phyloP scores from a whole-genome alignment of 2,329 filamentous ascomycete species.

The Sporothrix luriei region DNA sequence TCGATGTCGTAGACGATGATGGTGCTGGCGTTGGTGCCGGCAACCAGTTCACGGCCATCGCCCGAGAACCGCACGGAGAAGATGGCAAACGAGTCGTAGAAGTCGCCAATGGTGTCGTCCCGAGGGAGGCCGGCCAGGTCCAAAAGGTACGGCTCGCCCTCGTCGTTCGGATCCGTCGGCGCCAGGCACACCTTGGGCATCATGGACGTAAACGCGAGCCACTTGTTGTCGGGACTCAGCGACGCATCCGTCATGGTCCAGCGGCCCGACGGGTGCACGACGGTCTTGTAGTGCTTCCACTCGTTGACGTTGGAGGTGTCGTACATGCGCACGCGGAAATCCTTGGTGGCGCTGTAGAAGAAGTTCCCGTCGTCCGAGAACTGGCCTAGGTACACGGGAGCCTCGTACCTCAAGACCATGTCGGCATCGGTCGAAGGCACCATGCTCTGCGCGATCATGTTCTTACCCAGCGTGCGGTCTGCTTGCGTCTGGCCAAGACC shows the following conservation, averaged over 20 bases:
- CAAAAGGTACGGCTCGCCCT: conserved; percentile 76
- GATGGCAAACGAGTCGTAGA: conserved; percentile 60
- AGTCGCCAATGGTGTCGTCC: conserved; percentile 39
- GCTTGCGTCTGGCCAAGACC: conserved; percentile 61
- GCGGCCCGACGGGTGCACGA: conserved; percentile 79
- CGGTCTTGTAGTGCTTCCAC: conserved; percentile 95
- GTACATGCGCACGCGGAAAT: conserved; percentile 95
- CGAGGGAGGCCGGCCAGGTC: conserved; percentile 62
- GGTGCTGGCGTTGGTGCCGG: conserved; percentile 76
- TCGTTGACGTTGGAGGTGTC: conserved; percentile 93
- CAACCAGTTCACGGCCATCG: conserved; percentile 86
- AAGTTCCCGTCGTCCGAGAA: conserved; percentile 98
- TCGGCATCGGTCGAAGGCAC: conserved; percentile 78
- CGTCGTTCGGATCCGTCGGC: conserved; percentile 80
- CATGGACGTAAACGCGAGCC: conserved; percentile 89
- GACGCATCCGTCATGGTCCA: conserved; percentile 97
- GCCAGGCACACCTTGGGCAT: conserved; percentile 81
- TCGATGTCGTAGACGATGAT: conserved; percentile 95
- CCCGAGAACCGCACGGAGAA: conserved; percentile 93
- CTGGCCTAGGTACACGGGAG: conserved; percentile 89
- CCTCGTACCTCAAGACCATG: conserved; percentile 83
- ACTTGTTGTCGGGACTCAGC: conserved; percentile 86
- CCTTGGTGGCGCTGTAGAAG: conserved; percentile 89
- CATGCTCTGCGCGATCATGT: conserved; percentile 70
- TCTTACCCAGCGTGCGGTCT: conserved; percentile 54